Percentiles rank a stretch among this genome's conserved stretches.
Conservation (phyloP, 176 grass and related monocot species). For the Echinochloa phyllopogon region DNA sequence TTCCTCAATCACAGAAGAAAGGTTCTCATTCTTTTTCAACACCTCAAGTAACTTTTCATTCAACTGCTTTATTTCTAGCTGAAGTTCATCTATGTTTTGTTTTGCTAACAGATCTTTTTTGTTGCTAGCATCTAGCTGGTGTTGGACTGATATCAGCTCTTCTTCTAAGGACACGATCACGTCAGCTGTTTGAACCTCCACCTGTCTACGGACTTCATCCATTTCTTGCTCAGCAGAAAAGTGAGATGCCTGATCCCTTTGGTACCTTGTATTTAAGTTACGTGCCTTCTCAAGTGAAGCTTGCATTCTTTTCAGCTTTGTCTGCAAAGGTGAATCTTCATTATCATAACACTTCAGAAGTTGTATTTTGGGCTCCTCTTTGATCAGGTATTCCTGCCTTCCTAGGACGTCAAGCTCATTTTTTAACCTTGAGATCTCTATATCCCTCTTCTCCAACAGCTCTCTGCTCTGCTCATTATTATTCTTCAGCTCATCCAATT, state of each 20-base stretch:
- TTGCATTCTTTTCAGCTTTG: conserved; percentile 93
- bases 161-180: conserved; percentile 95
- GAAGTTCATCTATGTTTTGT: conserved; percentile 50
- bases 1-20: conserved; percentile 53
- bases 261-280: conserved; percentile 62
- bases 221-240: conserved; percentile 80
- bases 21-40: conserved; percentile 51
- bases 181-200: conserved; percentile 92
- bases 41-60: conserved; percentile 54
- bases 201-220: conserved; percentile 89
- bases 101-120: conserved; percentile 55
- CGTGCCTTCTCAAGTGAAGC: conserved; percentile 79
- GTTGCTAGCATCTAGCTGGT: conserved; percentile 61
- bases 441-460: conserved; percentile 42
- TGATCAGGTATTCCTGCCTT: conserved; percentile 30
- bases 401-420: conserved; percentile 44
- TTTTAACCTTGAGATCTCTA: conserved; percentile 57
- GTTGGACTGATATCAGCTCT: conserved; percentile 63
- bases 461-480: conserved; percentile 45
- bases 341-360: conserved; percentile 57
- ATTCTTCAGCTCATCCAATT: conserved; percentile 68
- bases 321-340: conserved; percentile 85
- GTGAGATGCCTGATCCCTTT: conserved; percentile 73
- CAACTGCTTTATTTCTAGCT: conserved; percentile 59
- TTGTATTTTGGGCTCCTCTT: conserved; percentile 54